Conservation (phyloP, 768 basidiomycete genomes). For the Russula earlei region DNA sequence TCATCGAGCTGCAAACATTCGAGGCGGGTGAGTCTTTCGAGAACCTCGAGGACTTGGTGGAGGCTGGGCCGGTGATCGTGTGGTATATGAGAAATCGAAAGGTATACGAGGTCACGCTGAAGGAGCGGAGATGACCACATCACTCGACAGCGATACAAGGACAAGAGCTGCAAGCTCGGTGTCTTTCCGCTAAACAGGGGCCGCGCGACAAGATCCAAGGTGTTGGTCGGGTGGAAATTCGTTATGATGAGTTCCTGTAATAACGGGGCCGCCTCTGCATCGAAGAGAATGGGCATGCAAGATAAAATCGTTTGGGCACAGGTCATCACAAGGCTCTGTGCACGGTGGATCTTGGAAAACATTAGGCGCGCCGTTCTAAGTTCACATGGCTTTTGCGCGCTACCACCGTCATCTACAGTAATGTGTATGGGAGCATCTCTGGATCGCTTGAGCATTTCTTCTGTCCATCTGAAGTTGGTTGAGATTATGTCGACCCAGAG, state of each 20-base stretch:
- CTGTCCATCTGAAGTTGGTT: slow-evolving; percentile 12
- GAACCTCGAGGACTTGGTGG: slow-evolving; percentile 9
- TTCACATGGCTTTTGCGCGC: slow-evolving; percentile 1
- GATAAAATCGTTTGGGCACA: not conserved
- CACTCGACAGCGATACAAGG: slow-evolving; percentile 10
- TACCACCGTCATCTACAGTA: slow-evolving; percentile 8
- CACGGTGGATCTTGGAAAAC: slow-evolving; percentile 7
- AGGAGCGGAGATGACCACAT: slow-evolving; percentile 16
- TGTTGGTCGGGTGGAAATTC: slow-evolving; percentile 3
- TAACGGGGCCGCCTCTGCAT: slow-evolving; percentile 3
- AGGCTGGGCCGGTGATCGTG: not conserved
- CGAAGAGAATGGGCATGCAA: slow-evolving; percentile 10
- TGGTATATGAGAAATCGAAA: slow-evolving; percentile 13
- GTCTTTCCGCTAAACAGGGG: slow-evolving; percentile 10
- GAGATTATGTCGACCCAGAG: slow-evolving; percentile 16
- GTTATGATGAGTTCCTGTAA: slow-evolving; percentile 13
- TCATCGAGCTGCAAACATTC: slow-evolving; percentile 16
- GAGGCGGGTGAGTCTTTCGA: slow-evolving; percentile 5
- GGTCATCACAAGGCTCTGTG: slow-evolving; percentile 16
- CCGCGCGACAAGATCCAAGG: not conserved
- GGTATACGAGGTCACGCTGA: slow-evolving; percentile 15
- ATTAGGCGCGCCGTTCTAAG: not conserved
- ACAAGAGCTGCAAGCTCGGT: slow-evolving; percentile 9
- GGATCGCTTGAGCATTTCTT: slow-evolving; percentile 16
- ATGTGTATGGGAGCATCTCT: slow-evolving; percentile 12